Percentiles rank a stretch among this genome's conserved stretches.
Conservation (phyloP, 805 yeast species). For the Tetrapisispora nanseiensis region DNA sequence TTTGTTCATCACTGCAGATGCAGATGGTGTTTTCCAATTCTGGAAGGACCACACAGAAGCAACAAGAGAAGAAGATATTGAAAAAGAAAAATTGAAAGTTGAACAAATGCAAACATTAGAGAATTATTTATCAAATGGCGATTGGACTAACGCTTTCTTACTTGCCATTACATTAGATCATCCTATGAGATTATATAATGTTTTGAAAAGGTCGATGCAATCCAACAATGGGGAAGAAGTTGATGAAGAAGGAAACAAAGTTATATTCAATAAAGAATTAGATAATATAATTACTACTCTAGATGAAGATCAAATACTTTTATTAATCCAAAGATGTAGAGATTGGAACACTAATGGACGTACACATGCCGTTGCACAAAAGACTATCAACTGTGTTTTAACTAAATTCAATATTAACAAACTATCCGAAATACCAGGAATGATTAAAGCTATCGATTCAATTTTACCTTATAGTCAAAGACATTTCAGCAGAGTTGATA, state of each 20-base stretch:
- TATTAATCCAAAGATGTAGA: conserved; percentile 64
- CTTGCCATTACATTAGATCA: conserved; percentile 81
- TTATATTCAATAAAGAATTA: conserved; percentile 37
- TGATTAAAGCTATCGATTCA: conserved; percentile 59
- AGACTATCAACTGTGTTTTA: conserved; percentile 57
- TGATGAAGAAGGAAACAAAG: conserved; percentile 3
- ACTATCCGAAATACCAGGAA: conserved; percentile 55
- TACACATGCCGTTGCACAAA: conserved; percentile 73
- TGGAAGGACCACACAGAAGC: conserved; percentile 88
- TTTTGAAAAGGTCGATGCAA: conserved; percentile 49
- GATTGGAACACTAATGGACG: conserved; percentile 93
- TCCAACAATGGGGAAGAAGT: conserved; percentile 33
- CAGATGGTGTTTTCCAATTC: conserved; percentile 81
- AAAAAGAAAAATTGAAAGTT: conserved; percentile 44
- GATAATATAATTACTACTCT: conserved; percentile 55
- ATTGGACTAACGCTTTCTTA: conserved; percentile 84
- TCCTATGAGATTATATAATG: conserved; percentile 78
- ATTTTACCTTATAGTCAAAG: conserved; percentile 83
- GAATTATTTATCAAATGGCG: conserved; percentile 59
- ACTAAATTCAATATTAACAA: conserved; percentile 43
- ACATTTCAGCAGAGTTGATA: conserved; percentile 69
- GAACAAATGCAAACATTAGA: conserved; percentile 85
- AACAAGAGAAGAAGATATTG: conserved; percentile 41
- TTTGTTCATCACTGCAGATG: conserved; percentile 77
- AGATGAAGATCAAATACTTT: conserved; percentile 46